Percentiles rank a stretch among this genome's conserved stretches.
Evolutionary conservation across 2,329 filamentous ascomycete species (phyloP).

Genomic region (Neodidymelliopsis sp.): DNA sequence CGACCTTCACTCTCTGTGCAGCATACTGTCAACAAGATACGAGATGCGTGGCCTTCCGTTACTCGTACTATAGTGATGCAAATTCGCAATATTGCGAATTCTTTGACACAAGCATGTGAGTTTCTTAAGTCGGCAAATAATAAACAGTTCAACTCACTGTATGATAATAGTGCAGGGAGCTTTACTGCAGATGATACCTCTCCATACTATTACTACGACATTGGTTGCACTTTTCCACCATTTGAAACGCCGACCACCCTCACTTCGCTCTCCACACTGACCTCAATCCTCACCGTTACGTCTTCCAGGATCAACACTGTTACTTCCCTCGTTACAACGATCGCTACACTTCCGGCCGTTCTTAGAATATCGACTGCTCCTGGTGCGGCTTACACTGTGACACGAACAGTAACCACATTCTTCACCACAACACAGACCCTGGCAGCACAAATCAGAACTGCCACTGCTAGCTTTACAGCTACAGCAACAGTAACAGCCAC

Average conservation of each 20-base stretch:
- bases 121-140: not conserved
- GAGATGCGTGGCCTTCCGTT: conserved; percentile 28
- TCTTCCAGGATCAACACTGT: not conserved
- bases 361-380: not conserved
- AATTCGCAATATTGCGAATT: conserved; percentile 35
- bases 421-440: not conserved
- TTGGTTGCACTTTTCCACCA: not conserved
- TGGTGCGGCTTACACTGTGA: not conserved
- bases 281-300: too few species aligned
- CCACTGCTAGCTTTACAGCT: not conserved
- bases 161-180: not conserved
- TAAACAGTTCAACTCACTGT: not conserved
- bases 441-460: not conserved
- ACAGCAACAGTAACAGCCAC: not conserved
- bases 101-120: conserved; percentile 27
- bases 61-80: conserved; percentile 27
- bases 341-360: not conserved
- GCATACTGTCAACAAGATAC: conserved; percentile 28
- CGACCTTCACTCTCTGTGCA: conserved; percentile 28
- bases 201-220: conserved; percentile 8
- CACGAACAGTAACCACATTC: not conserved
- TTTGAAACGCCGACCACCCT: not conserved
- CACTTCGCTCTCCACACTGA: not conserved
- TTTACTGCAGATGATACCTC: not conserved
- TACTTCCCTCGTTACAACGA: not conserved